These are phyloP conservation scores for Blastobotrys capitulatus DNA, from an alignment of 1,139 yeast species.

Conservation along the genomic window DNA sequence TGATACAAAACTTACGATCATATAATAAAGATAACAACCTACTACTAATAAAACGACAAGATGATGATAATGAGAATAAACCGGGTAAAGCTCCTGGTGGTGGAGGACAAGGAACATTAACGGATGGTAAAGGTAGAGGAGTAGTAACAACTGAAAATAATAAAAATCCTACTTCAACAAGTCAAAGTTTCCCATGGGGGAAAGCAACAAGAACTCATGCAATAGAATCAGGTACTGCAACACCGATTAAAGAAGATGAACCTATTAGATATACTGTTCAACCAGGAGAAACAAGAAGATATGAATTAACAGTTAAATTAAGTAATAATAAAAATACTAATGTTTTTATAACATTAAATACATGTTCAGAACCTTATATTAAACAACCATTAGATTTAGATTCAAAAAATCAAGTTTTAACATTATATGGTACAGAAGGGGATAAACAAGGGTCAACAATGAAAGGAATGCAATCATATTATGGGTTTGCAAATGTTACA, in stretches of 20 bases:
- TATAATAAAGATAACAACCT: too few relatives aligned
- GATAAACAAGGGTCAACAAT: slow-evolving; percentile 2
- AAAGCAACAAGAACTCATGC: not conserved
- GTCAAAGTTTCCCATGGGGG: slow-evolving; percentile 4
- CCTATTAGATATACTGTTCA: slow-evolving; percentile 24
- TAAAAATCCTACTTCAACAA: not conserved
- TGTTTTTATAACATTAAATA: slow-evolving; percentile 22
- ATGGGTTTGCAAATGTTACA: slow-evolving; percentile 28
- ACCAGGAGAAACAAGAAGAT: slow-evolving; percentile 28
- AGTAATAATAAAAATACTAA: not conserved
- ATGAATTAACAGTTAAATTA: slow-evolving; percentile 17
- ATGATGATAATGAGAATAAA: not conserved
- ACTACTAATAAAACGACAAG: too few relatives aligned
- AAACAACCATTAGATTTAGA: slow-evolving; percentile 1
- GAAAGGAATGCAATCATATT: slow-evolving; percentile 13
- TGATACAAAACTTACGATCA: too few relatives aligned
- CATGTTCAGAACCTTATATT: slow-evolving; percentile 19
- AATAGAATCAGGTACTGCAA: slow-evolving; percentile 12
- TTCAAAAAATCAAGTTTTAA: slow-evolving; percentile 3
- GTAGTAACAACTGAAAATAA: not conserved
- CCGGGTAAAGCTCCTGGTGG: not conserved
- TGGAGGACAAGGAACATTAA: not conserved
- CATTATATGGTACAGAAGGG: slow-evolving; percentile 18
- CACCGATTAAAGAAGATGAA: slow-evolving; percentile 19
- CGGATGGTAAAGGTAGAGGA: not conserved